These are phyloP conservation scores for Backusella sp. DNA, from an alignment of 192 early-diverging fungal species.

Conservation along the genomic window DNA sequence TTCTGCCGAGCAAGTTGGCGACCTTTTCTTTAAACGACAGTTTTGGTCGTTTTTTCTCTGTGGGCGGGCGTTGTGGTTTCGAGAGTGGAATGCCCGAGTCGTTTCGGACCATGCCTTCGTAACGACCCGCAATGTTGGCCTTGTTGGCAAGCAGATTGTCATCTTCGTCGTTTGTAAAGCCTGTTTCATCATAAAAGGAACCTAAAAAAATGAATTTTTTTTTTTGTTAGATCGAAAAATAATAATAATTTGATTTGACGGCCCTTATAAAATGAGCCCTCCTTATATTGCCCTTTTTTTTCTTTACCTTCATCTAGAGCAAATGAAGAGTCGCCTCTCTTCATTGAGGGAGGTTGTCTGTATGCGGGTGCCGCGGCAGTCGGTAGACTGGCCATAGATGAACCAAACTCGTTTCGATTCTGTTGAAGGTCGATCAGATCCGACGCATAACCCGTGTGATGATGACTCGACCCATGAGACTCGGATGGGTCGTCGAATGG, in stretches of 20 bases:
- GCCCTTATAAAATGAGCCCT: not conserved
- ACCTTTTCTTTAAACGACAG: not conserved
- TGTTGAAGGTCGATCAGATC: conserved; percentile 21
- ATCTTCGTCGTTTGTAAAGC: conserved; percentile 26
- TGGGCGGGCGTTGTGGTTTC: not conserved
- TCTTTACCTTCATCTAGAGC: conserved; percentile 12
- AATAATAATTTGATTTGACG: not conserved
- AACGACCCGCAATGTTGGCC: conserved; percentile 15
- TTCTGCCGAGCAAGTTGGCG: not conserved
- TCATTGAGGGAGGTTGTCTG: not conserved
- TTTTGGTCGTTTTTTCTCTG: not conserved
- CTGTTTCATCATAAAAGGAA: conserved; percentile 23
- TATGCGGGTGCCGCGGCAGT: not conserved
- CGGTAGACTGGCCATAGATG: not conserved
- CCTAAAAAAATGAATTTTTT: not conserved
- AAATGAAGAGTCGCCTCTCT: conserved; percentile 10
- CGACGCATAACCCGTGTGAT: not conserved
- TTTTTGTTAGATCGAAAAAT: not conserved
- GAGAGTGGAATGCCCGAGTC: not conserved
- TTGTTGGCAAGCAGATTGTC: conserved; percentile 20
- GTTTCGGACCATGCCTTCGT: not conserved
- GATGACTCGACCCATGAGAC: not conserved
- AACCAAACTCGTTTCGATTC: not conserved
- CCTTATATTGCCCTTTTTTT: not conserved
- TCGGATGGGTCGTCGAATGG: conserved; percentile 18